A percentile compares a stretch with the other conserved stretches of the same genome.
phyloP scores from a whole-genome alignment of 2,329 filamentous ascomycete species.

The Zasmidium citrigriseum region DNA sequence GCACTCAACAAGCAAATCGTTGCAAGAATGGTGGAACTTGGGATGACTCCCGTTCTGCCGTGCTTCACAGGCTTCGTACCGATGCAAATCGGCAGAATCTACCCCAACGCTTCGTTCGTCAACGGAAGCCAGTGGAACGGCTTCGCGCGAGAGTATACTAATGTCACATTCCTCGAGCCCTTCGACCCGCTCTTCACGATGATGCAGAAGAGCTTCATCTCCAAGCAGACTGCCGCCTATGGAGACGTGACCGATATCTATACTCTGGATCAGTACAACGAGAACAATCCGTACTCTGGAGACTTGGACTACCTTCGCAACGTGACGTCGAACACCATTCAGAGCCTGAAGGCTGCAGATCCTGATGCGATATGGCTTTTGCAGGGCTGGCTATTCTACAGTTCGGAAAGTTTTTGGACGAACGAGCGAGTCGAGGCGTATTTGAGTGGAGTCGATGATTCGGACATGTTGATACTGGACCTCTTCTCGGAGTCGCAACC shows the following conservation, averaged over 20 bases:
- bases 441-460: conserved; percentile 47
- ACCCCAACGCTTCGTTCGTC: conserved; percentile 47
- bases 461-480: conserved; percentile 55
- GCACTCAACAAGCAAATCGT: conserved; percentile 53
- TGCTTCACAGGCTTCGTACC: conserved; percentile 56
- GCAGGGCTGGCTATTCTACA: conserved; percentile 55
- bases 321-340: conserved; percentile 47
- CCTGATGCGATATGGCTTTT: conserved; percentile 55
- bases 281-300: conserved; percentile 51
- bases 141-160: conserved; percentile 46
- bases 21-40: conserved; percentile 52
- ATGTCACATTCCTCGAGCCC: conserved; percentile 52
- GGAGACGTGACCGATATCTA: conserved; percentile 53
- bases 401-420: conserved; percentile 47
- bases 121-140: conserved; percentile 47
- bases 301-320: conserved; percentile 47
- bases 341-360: conserved; percentile 51
- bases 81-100: conserved; percentile 40
- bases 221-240: conserved; percentile 49
- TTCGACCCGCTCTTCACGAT: conserved; percentile 45
- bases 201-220: conserved; percentile 50
- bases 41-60: conserved; percentile 55
- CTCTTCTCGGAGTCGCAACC: conserved; percentile 53
- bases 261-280: conserved; percentile 57
- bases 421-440: conserved; percentile 51